These are phyloP conservation scores for Abelmoschus esculentus DNA, from an alignment of 345 rosid species.

Conservation along the genomic window DNA sequence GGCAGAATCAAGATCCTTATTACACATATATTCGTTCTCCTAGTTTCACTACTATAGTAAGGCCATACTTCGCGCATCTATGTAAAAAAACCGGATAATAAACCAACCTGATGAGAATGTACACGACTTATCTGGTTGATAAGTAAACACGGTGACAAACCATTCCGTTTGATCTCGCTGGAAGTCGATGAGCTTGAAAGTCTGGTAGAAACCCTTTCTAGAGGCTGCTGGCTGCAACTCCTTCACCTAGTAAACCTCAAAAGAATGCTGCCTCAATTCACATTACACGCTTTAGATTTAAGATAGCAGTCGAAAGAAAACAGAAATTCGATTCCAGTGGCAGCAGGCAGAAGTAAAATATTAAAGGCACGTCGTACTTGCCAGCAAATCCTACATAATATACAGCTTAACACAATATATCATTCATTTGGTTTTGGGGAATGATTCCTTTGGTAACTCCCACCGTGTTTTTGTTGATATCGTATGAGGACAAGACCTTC, in stretches of 20 bases:
- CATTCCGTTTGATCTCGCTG: background rate
- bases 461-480: conserved; percentile 27
- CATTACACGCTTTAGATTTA: conserved; percentile 3
- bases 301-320: background rate
- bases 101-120: conserved; percentile 14
- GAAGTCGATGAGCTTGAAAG: background rate
- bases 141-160: background rate
- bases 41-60: background rate
- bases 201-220: conserved; percentile 3
- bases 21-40: conserved; percentile 35
- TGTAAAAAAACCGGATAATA: background rate
- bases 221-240: conserved; percentile 11
- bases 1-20: background rate
- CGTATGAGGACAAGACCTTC: conserved; percentile 40
- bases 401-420: conserved; percentile 30
- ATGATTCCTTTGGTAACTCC: conserved; percentile 26
- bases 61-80: too few relatives aligned
- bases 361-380: background rate
- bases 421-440: conserved; percentile 33
- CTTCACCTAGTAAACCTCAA: conserved; percentile 9
- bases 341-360: background rate
- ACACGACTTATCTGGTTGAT: conserved; percentile 6
- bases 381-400: conserved; percentile 16
- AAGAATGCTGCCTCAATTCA: conserved; percentile 3
- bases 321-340: background rate